A percentile compares a stretch with the other conserved stretches of the same genome.
Evolutionary conservation across 306 rosid species (phyloP).

Genomic region (Vachellia collinsii): DNA sequence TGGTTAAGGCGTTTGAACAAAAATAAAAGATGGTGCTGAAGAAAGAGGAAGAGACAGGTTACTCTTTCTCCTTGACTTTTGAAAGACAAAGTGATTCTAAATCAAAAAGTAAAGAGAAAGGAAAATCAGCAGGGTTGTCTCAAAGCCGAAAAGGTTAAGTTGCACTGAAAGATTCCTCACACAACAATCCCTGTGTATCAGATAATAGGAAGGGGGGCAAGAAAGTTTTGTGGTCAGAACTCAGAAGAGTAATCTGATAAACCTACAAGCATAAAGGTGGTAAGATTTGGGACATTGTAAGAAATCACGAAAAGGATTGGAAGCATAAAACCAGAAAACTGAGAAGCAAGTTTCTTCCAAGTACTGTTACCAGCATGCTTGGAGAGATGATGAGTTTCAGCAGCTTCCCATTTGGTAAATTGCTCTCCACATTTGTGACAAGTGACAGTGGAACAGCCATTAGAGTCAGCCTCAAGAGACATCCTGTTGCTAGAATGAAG

Average conservation of each 20-base stretch:
- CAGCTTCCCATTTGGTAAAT: conserved; percentile 84
- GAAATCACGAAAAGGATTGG: background rate
- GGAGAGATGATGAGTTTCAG: conserved; percentile 89
- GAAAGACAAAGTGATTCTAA: conserved; percentile 26
- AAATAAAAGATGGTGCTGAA: background rate
- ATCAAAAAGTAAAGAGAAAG: conserved; percentile 34
- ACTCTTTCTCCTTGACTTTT: background rate
- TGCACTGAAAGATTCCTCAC: conserved; percentile 30
- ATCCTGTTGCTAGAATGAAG: conserved; percentile 57
- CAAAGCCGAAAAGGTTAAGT: conserved; percentile 28
- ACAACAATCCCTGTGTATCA: conserved; percentile 8
- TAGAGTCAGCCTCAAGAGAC: conserved; percentile 56
- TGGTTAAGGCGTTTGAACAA: background rate
- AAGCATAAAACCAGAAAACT: conserved; percentile 15
- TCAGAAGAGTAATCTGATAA: background rate
- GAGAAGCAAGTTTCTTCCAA: background rate
- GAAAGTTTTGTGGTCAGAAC: conserved; percentile 21
- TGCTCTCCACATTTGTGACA: conserved; percentile 93
- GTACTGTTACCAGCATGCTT: conserved; percentile 73
- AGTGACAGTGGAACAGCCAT: conserved; percentile 54
- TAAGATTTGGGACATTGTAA: background rate
- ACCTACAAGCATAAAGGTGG: background rate
- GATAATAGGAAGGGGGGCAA: background rate
- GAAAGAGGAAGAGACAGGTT: background rate
- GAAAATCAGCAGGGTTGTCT: conserved; percentile 21